Conservation (phyloP, 495 filamentous ascomycete species). For the Aspergillus olivimuriae region DNA sequence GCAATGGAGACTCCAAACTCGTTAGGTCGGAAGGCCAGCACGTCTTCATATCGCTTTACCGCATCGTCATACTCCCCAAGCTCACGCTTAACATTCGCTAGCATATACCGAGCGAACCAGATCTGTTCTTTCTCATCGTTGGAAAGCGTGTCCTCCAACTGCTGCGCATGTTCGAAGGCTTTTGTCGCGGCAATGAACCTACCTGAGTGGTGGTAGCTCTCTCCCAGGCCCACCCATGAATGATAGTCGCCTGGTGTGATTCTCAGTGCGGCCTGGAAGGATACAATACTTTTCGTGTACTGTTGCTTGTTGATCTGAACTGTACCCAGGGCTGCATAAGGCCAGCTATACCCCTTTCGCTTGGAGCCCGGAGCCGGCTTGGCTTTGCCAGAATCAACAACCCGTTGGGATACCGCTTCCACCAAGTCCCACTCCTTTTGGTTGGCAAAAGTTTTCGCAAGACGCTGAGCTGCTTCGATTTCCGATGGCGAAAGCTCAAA, state of each 20-base stretch:
- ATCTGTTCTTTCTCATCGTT: slow-evolving; percentile 49
- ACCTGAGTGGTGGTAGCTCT: slow-evolving; percentile 92
- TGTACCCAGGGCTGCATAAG: slow-evolving; percentile 91
- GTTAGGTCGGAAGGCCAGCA: slow-evolving; percentile 55
- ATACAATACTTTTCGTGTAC: slow-evolving; percentile 76
- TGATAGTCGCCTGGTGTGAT: slow-evolving; percentile 82
- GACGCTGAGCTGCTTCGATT: slow-evolving; percentile 77
- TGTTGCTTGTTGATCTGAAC: slow-evolving; percentile 94
- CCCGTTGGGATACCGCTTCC: slow-evolving; percentile 82
- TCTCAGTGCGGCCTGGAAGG: slow-evolving; percentile 85
- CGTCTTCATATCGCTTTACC: slow-evolving; percentile 63
- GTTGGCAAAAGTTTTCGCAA: slow-evolving; percentile 79
- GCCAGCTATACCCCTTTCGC: slow-evolving; percentile 88
- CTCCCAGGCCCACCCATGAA: slow-evolving; percentile 91
- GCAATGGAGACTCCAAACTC: slow-evolving; percentile 87
- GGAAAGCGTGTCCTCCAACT: slow-evolving; percentile 45
- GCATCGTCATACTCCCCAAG: slow-evolving; percentile 83
- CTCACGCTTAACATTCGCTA: slow-evolving; percentile 91
- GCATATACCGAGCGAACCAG: slow-evolving; percentile 95
- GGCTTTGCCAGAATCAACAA: slow-evolving; percentile 86
- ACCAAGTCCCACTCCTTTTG: slow-evolving; percentile 94
- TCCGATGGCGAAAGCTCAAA: slow-evolving; percentile 90
- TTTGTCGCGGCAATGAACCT: slow-evolving; percentile 88
- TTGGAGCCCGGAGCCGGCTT: slow-evolving; percentile 86
- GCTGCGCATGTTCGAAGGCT: slow-evolving; percentile 75